These are phyloP conservation scores for Epichloe brachyelytri DNA, from an alignment of 2,329 filamentous ascomycete genomes.

Conservation along the genomic window DNA sequence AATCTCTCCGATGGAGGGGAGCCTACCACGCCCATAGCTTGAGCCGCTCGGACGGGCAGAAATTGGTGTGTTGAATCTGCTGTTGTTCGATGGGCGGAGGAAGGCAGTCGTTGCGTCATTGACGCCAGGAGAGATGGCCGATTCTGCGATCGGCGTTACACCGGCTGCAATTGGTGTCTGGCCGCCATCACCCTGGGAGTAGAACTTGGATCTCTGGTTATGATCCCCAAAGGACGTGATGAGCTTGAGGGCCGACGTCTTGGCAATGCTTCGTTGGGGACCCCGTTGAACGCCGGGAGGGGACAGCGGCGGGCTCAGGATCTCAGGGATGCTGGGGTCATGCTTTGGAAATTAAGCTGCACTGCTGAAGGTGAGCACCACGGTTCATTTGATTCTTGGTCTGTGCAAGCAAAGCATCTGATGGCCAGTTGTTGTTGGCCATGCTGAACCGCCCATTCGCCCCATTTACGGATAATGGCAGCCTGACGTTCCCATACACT, in stretches of 20 bases:
- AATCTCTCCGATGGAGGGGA: conserved; percentile 64
- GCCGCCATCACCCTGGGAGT: conserved; percentile 40
- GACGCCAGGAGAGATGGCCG: conserved; percentile 50
- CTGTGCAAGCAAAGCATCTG: conserved; percentile 84
- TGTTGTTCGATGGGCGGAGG: conserved; percentile 52
- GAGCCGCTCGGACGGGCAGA: conserved; percentile 48
- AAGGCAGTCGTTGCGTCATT: conserved; percentile 55
- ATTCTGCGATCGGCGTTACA: conserved; percentile 79
- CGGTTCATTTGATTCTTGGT: conserved; percentile 68
- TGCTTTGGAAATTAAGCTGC: conserved; percentile 42
- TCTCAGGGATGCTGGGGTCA: conserved; percentile 43
- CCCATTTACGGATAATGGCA: conserved; percentile 85
- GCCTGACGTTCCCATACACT: conserved; percentile 84
- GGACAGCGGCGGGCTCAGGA: conserved; percentile 60
- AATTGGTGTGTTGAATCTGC: conserved; percentile 56
- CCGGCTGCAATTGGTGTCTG: conserved; percentile 68
- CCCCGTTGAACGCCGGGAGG: conserved; percentile 52
- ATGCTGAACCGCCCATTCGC: conserved; percentile 77
- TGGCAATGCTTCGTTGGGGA: conserved; percentile 52
- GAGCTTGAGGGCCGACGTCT: conserved; percentile 74
- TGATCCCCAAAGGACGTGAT: conserved; percentile 76
- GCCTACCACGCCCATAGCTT: conserved; percentile 48
- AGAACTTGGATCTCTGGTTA: conserved; percentile 50
- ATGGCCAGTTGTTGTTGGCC: conserved; percentile 85
- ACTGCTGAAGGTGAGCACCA: conserved; percentile 76